These are phyloP conservation scores for Trichoderma sp. DNA, from an alignment of 2,329 filamentous ascomycete genomes.

Conservation along the genomic window DNA sequence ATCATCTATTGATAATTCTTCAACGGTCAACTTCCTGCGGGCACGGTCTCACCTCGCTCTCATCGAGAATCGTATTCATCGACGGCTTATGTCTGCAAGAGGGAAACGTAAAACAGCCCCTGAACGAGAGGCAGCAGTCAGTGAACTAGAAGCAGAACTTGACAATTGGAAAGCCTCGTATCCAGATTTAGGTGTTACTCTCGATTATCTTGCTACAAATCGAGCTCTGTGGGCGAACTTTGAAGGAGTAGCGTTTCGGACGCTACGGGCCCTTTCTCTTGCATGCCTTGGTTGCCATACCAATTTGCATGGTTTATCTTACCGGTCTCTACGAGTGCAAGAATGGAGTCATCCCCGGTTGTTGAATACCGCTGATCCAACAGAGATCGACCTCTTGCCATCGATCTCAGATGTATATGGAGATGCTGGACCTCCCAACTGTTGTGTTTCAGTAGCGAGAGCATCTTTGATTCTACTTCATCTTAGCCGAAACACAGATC, in stretches of 20 bases:
- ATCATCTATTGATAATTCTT: background rate
- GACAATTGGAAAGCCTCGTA: background rate
- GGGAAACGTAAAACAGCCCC: background rate
- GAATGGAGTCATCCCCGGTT: background rate
- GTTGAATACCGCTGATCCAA: background rate
- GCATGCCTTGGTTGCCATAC: background rate
- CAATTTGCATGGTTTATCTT: background rate
- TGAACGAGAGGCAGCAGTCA: background rate
- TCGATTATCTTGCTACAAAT: background rate
- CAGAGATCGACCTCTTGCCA: background rate
- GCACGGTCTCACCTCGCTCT: background rate
- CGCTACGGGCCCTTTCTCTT: background rate
- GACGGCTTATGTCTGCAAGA: background rate
- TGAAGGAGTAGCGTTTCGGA: background rate
- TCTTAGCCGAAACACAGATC: background rate
- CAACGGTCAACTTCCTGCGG: background rate
- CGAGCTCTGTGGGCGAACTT: background rate
- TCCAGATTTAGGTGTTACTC: background rate
- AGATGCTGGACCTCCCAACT: background rate
- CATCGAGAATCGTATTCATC: background rate
- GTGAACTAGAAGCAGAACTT: background rate
- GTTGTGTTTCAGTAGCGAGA: background rate
- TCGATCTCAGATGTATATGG: background rate
- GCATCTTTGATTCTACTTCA: background rate
- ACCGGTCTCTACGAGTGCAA: background rate